A percentile compares a stretch with the other conserved stretches of the same genome.
Evolutionary conservation across 768 basidiomycete genomes (phyloP).

Genomic region (Amylocystis lapponica): DNA sequence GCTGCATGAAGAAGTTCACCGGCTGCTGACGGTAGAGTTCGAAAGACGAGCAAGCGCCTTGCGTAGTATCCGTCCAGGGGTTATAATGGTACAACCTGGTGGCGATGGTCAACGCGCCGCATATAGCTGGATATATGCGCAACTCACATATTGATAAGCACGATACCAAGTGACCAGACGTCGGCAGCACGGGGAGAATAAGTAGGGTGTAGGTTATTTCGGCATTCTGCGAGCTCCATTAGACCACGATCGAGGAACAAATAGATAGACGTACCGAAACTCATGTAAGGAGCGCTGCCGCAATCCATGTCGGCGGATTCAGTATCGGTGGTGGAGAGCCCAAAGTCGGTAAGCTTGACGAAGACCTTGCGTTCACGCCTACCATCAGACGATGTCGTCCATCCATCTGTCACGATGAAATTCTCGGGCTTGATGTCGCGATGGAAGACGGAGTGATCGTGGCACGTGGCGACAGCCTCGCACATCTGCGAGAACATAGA

Average conservation of each 20-base stretch:
- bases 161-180: conserved; percentile 98
- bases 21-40: conserved; percentile 73
- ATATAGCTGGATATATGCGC: conserved; percentile 2
- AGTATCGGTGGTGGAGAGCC: conserved; percentile 83
- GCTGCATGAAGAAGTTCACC: conserved; percentile 79
- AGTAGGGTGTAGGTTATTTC: conserved; percentile 93
- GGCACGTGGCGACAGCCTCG: conserved; percentile 92
- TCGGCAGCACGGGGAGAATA: conserved; percentile 95
- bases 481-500: conserved; percentile 99
- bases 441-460: conserved; percentile 86
- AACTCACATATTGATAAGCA: conserved; percentile 93
- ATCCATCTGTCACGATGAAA: conserved; percentile 89
- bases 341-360: conserved; percentile 97
- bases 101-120: neutral
- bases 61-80: conserved; percentile 93
- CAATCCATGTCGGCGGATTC: conserved; percentile 96
- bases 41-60: conserved; percentile 78
- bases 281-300: conserved; percentile 98
- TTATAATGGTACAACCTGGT: conserved; percentile 93
- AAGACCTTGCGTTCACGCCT: conserved; percentile 79
- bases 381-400: conserved; percentile 46
- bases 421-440: conserved; percentile 99
- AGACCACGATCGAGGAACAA: neutral
- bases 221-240: too few species aligned
- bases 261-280: conserved; percentile 61